A percentile compares a stretch with the other conserved stretches of the same genome.
Conservation (phyloP, 306 rosid genomes). For the Cicer pinnatifidum region DNA sequence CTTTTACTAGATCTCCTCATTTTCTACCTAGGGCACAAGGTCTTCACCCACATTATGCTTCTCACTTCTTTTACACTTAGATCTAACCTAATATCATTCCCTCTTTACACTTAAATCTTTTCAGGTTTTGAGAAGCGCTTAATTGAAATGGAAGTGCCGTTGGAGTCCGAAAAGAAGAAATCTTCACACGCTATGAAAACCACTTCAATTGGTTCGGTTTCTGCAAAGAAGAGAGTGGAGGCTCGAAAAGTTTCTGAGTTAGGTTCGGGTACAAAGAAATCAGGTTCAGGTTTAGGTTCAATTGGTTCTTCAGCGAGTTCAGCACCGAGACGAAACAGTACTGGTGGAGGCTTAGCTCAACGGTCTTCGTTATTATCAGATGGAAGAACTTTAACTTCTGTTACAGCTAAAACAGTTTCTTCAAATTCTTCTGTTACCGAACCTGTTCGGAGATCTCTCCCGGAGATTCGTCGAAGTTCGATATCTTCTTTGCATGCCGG, state of each 20-base stretch:
- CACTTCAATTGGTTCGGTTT: slow-evolving; percentile 46
- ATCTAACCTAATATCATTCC: slow-evolving; percentile 49
- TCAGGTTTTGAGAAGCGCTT: slow-evolving; percentile 18
- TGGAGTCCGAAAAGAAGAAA: slow-evolving; percentile 49
- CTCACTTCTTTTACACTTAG: background rate
- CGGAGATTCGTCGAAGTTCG: slow-evolving; percentile 75
- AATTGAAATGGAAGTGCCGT: slow-evolving; percentile 66
- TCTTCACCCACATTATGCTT: background rate
- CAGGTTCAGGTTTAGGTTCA: slow-evolving; percentile 37
- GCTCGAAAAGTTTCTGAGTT: slow-evolving; percentile 46
- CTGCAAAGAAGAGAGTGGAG: slow-evolving; percentile 59
- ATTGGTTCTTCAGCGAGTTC: slow-evolving; percentile 50
- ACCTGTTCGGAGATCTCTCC: slow-evolving; percentile 67
- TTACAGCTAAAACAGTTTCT: slow-evolving; percentile 42
- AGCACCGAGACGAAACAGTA: slow-evolving; percentile 65
- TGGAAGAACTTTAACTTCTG: slow-evolving; percentile 45
- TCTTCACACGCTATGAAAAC: slow-evolving; percentile 47
- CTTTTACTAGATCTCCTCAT: slow-evolving; percentile 56
- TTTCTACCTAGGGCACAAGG: slow-evolving; percentile 33
- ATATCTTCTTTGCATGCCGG: slow-evolving; percentile 51
- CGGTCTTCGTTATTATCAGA: slow-evolving; percentile 55
- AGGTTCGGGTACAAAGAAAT: slow-evolving; percentile 52
- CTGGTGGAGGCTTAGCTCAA: slow-evolving; percentile 77
- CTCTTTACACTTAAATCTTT: slow-evolving; percentile 6
- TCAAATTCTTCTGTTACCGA: slow-evolving; percentile 41